A percentile compares a stretch with the other conserved stretches of the same genome.
These are phyloP conservation scores for Trametes versicolor DNA, from an alignment of 1,284 basidiomycete species.

Conservation along the genomic window DNA sequence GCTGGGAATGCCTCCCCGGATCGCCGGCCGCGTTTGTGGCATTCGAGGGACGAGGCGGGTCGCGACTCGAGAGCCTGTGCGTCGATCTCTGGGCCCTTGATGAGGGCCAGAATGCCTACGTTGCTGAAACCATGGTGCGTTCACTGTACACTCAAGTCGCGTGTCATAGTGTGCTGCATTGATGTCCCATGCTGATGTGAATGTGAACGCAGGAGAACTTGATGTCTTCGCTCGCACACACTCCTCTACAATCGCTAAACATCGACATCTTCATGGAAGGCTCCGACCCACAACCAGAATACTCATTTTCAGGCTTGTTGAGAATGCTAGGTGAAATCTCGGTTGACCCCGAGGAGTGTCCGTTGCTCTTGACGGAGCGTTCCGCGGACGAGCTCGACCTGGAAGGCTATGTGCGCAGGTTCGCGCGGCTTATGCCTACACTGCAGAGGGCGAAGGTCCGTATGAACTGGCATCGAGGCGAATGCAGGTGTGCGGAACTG, in stretches of 20 bases:
- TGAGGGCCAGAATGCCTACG: not conserved
- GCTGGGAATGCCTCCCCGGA: too few relatives aligned
- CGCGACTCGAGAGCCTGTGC: not conserved
- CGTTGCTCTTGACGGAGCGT: not conserved
- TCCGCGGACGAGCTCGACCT: not conserved
- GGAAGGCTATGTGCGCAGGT: not conserved
- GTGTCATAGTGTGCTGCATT: too few relatives aligned
- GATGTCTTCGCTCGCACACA: constrained; percentile 1
- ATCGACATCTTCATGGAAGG: too few relatives aligned
- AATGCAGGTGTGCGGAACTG: not conserved
- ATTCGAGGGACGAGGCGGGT: not conserved
- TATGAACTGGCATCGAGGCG: not conserved
- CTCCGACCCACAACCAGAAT: too few relatives aligned
- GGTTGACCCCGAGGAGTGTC: not conserved
- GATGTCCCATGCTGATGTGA: too few relatives aligned
- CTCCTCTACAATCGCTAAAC: not conserved
- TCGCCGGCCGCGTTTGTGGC: not conserved
- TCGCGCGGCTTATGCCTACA: not conserved
- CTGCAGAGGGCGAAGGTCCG: not conserved
- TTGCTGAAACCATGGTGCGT: not conserved
- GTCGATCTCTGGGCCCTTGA: not conserved
- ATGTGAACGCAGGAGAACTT: not conserved
- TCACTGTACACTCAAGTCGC: too few relatives aligned
- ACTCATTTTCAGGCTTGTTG: too few relatives aligned
- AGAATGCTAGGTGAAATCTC: not conserved